These are phyloP conservation scores for Fusarium chlamydosporum DNA, from an alignment of 2,329 filamentous ascomycete genomes.

Conservation along the genomic window DNA sequence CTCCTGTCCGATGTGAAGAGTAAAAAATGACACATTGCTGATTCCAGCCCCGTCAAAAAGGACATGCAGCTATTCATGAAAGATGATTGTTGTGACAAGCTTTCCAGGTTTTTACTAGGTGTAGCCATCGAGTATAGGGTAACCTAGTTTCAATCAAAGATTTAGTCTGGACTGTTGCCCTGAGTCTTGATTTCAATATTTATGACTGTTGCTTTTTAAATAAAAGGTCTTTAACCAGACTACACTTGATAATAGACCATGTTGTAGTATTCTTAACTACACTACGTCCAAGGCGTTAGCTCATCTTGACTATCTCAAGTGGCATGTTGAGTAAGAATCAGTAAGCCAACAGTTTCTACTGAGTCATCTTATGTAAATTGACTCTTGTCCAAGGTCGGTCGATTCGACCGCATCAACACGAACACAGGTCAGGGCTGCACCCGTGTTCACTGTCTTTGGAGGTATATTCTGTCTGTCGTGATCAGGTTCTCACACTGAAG, in stretches of 20 bases:
- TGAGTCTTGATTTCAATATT: neutral
- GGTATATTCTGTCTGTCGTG: neutral
- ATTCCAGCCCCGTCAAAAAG: too few relatives aligned
- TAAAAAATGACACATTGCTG: too few relatives aligned
- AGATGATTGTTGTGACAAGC: too few relatives aligned
- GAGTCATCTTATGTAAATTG: neutral
- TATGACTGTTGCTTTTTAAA: neutral
- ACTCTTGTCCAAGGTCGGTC: neutral
- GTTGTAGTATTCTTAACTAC: too few relatives aligned
- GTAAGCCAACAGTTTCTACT: constrained; percentile 28
- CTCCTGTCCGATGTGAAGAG: too few relatives aligned
- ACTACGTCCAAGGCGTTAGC: neutral
- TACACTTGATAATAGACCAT: neutral
- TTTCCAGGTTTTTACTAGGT: too few relatives aligned
- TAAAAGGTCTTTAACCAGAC: too few relatives aligned
- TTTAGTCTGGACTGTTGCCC: neutral
- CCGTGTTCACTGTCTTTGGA: neutral
- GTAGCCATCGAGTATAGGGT: neutral
- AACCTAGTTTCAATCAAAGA: neutral
- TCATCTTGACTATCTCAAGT: constrained; percentile 21
- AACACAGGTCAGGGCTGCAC: neutral
- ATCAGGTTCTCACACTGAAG: neutral
- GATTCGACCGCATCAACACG: neutral
- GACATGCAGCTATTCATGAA: too few relatives aligned
- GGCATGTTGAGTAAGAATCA: constrained; percentile 28